Base-by-base conservation (phyloP, 2,329 filamentous ascomycete genomes). In the Dothistroma pini region DNA sequence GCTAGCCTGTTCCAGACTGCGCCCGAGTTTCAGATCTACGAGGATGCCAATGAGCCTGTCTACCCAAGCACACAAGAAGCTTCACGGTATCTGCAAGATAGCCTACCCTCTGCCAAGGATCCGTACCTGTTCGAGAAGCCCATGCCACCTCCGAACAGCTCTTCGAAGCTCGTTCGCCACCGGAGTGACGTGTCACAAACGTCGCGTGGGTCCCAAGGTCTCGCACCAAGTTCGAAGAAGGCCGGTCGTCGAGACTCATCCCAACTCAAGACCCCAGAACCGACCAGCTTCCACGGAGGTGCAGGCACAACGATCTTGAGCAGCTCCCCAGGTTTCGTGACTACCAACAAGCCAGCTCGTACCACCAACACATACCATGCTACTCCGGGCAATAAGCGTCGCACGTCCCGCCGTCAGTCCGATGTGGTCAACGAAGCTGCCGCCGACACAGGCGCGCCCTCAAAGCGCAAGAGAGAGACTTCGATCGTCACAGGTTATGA, bases 61-160 rank as follows among this genome's bases (percentile, higher is more conserved):
- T 53, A n/a, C 16, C 49, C 32, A 9, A 22, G 31, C 19, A 56
- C 52, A 5, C 58, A 56, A n/a, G 50, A 56, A 2, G 53, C 58
- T 16, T 9, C 38, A 49, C 29, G 53, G 31, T 34, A 44, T 22
- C 29, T 47, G n/a, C 19, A 54, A 22, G 14, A 54, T 14, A 47
- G 34, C 6, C 6, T 53, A 11, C 31, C 44, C 7, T 2, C 4
- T 4, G 29, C 19, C 16, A 19, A 34, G 22, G 38, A 54, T 25
- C 25, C 44, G 35, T 65, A 66, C 54, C 54, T 50, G 3, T 68
- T 56, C 58, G 61, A 61, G 35, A 71, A 66, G 57, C 34, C 59
- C 6, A 62, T 63, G 53, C 68, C 69, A 12, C 56, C 56, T 10
- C 63, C 71, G 7, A 73, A 73, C 58, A 71, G 66, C 48, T 63